Percentiles rank a stretch among this genome's conserved stretches.
These are phyloP conservation scores for Colletotrichum nymphaeae DNA, from an alignment of 2,329 filamentous ascomycete genomes.

Conservation along the genomic window DNA sequence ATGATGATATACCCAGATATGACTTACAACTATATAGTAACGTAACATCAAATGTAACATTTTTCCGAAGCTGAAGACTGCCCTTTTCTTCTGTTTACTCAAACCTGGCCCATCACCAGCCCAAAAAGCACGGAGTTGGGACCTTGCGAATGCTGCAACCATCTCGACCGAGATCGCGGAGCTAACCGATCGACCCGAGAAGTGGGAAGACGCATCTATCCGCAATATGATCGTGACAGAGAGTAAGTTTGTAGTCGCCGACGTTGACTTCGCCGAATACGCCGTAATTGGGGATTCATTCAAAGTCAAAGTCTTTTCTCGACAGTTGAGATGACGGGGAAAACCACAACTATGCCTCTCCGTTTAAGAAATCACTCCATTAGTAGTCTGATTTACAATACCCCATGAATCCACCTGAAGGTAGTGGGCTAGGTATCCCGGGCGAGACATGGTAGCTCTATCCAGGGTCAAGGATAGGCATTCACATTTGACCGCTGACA, in stretches of 20 bases:
- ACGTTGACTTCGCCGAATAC: background rate
- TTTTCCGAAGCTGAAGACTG: background rate
- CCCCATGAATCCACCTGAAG: background rate
- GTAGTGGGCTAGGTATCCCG: too few relatives aligned
- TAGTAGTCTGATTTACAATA: background rate
- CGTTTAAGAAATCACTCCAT: background rate
- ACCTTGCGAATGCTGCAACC: background rate
- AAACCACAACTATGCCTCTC: background rate
- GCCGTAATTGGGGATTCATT: background rate
- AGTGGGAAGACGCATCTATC: background rate
- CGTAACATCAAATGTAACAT: background rate
- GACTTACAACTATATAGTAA: background rate
- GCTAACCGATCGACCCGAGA: background rate
- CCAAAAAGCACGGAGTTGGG: too few relatives aligned
- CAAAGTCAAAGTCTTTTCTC: background rate
- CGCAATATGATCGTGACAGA: background rate
- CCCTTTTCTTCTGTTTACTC: background rate
- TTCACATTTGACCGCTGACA: background rate
- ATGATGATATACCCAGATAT: constrained; percentile 4
- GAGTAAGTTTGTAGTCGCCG: background rate
- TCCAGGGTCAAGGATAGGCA: background rate
- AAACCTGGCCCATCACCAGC: background rate
- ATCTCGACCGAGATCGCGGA: background rate
- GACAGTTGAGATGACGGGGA: background rate
- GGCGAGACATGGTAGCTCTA: too few relatives aligned